phyloP scores from a whole-genome alignment of 2,329 filamentous ascomycete species.

The Fusarium phyllophilum region DNA sequence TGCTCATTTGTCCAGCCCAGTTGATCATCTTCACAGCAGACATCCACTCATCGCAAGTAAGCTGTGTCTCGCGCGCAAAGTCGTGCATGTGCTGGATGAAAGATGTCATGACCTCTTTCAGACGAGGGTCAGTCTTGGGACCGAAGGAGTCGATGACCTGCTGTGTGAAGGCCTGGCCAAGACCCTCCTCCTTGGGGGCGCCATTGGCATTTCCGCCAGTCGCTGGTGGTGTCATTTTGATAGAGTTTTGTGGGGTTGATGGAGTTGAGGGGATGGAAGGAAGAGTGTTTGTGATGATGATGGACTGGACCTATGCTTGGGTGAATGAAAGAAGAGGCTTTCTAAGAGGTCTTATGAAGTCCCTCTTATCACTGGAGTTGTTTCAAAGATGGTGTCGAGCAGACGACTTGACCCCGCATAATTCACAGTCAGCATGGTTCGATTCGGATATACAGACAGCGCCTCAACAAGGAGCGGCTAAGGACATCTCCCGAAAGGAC shows the following conservation, averaged over 20 bases:
- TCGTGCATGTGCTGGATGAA: slow-evolving; percentile 82
- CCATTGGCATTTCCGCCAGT: slow-evolving; percentile 55
- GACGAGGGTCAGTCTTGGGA: slow-evolving; percentile 73
- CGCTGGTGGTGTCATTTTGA: slow-evolving; percentile 48
- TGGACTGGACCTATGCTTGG: neutral
- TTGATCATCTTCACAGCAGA: slow-evolving; percentile 69
- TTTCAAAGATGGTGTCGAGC: slow-evolving; percentile 6
- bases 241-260: neutral
- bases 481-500: slow-evolving; percentile 9
- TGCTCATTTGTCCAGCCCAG: slow-evolving; percentile 74
- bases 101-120: slow-evolving; percentile 73
- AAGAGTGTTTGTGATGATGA: neutral
- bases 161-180: slow-evolving; percentile 71
- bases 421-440: slow-evolving; percentile 17
- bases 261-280: neutral
- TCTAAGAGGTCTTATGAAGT: slow-evolving; percentile 4
- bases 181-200: slow-evolving; percentile 31
- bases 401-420: slow-evolving; percentile 32
- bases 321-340: neutral
- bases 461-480: slow-evolving; percentile 23
- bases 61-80: slow-evolving; percentile 81
- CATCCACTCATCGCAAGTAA: slow-evolving; percentile 85
- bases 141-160: slow-evolving; percentile 79
- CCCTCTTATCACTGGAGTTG: slow-evolving; percentile 1
- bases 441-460: slow-evolving; percentile 19